phyloP scores from a whole-genome alignment of 2,329 filamentous ascomycete genomes.

The Phaeosphaeria sp. region DNA sequence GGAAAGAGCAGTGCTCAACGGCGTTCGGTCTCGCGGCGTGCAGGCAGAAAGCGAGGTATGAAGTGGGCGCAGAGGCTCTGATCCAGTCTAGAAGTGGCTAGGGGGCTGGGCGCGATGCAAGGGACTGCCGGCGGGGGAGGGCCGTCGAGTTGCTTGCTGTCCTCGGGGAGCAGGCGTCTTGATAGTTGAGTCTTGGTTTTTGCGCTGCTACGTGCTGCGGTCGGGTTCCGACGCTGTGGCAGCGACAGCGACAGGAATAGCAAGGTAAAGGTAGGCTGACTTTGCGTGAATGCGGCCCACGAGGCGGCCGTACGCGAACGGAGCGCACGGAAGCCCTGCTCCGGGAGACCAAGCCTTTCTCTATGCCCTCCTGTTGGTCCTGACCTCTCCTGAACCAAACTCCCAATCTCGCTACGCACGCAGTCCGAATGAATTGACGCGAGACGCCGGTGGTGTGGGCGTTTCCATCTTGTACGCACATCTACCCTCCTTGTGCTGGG shows the following conservation, averaged over 20 bases:
- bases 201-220: background rate
- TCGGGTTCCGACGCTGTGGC: constrained; percentile 6
- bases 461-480: constrained; percentile 1
- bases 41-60: constrained; percentile 36
- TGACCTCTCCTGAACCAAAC: background rate
- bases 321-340: constrained; percentile 4
- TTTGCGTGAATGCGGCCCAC: constrained; percentile 7
- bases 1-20: constrained; percentile 28
- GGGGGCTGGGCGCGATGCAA: constrained; percentile 30
- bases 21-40: constrained; percentile 31
- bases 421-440: background rate
- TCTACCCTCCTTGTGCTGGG: background rate
- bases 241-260: constrained; percentile 8
- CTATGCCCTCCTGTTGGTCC: background rate
- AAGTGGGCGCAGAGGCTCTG: constrained; percentile 21
- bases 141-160: background rate
- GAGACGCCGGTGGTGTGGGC: background rate
- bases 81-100: constrained; percentile 30
- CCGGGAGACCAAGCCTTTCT: constrained; percentile 1
- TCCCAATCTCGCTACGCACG: background rate
- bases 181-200: constrained; percentile 1
- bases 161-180: background rate
- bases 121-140: constrained; percentile 7
- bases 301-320: constrained; percentile 2
- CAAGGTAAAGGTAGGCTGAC: constrained; percentile 4